phyloP scores from a whole-genome alignment of 768 basidiomycete genomes.

The Amanita pseudoporphyria region DNA sequence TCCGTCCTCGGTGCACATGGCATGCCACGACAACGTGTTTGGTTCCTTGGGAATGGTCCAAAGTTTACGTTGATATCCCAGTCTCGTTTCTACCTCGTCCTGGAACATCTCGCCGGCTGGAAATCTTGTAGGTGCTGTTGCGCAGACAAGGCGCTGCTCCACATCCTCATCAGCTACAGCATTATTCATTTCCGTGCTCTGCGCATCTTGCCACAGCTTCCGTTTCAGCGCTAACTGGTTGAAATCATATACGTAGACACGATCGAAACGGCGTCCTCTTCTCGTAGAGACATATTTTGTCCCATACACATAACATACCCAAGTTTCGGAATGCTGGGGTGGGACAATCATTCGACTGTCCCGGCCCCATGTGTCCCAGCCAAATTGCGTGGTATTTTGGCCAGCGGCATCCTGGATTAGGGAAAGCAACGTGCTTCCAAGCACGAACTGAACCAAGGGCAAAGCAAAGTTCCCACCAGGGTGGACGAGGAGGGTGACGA shows the following conservation, averaged over 20 bases:
- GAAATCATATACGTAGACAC: conserved; percentile 40
- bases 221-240: conserved; percentile 32
- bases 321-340: conserved; percentile 26
- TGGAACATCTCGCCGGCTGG: conserved; percentile 27
- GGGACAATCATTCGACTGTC: conserved; percentile 34
- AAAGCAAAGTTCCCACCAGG: conserved; percentile 15
- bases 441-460: conserved; percentile 32
- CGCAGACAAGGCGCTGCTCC: conserved; percentile 12
- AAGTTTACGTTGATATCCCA: conserved; percentile 35
- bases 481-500: conserved; percentile 34
- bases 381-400: conserved; percentile 12
- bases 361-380: conserved; percentile 46
- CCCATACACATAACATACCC: conserved; percentile 54
- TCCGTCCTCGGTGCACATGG: conserved; percentile 50
- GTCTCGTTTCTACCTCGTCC: conserved; percentile 28
- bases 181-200: neutral
- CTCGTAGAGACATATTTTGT: conserved; percentile 27
- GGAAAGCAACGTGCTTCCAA: conserved; percentile 29
- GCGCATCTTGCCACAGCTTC: conserved; percentile 10
- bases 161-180: neutral
- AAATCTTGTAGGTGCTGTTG: conserved; percentile 15
- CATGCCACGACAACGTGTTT: conserved; percentile 14
- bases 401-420: conserved; percentile 17
- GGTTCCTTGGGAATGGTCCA: conserved; percentile 17
- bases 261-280: conserved; percentile 10